Conservation (phyloP, 192 early-diverging fungal genomes). For the Entomortierella lignicola region DNA sequence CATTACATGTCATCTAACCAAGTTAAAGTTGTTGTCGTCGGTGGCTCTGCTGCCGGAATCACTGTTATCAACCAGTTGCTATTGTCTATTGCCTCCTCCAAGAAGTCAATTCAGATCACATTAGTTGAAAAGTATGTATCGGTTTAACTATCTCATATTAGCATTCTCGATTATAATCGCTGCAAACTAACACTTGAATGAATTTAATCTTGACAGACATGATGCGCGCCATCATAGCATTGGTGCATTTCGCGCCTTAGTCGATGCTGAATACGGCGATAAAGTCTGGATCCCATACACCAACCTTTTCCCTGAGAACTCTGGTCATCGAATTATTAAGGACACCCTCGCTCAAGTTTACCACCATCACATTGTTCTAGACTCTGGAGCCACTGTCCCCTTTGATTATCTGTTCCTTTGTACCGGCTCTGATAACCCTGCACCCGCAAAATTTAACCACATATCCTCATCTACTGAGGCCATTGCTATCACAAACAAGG, state of each 20-base stretch:
- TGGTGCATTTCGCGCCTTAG: conserved; percentile 32
- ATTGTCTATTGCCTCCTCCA: neutral
- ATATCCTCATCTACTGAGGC: conserved; percentile 28
- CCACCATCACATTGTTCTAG: conserved; percentile 56
- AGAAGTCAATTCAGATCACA: conserved; percentile 33
- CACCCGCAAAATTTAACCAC: conserved; percentile 56
- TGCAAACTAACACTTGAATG: too few relatives aligned
- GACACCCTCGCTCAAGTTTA: conserved; percentile 56
- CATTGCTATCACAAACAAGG: conserved; percentile 60
- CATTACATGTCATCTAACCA: neutral
- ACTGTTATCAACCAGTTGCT: conserved; percentile 28
- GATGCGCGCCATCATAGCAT: conserved; percentile 23
- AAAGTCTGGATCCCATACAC: conserved; percentile 37
- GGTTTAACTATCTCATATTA: too few relatives aligned
- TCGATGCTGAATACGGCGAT: conserved; percentile 18
- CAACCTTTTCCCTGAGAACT: conserved; percentile 30
- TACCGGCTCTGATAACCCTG: conserved; percentile 69
- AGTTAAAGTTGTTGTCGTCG: conserved; percentile 42
- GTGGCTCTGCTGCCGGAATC: conserved; percentile 44
- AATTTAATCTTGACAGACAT: conserved; percentile 8
- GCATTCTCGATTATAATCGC: too few relatives aligned
- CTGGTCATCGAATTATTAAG: conserved; percentile 59
- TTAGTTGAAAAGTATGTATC: conserved; percentile 35
- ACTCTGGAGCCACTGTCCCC: conserved; percentile 56
- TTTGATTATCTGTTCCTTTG: conserved; percentile 77